Conservation (phyloP, 768 basidiomycete genomes). For the Baorangia bicolor region DNA sequence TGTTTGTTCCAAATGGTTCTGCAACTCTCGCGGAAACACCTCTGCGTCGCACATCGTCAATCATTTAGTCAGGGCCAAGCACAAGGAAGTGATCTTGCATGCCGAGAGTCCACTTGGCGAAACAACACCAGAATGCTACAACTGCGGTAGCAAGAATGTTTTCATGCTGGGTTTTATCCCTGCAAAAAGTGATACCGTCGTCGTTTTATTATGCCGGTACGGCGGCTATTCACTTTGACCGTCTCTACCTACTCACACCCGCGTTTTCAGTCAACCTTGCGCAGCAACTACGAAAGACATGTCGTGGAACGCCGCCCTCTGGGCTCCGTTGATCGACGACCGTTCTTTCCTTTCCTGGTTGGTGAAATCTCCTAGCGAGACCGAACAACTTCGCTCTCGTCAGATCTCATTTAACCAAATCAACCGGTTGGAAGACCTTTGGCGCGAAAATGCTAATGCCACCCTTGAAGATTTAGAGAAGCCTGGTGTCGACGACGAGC, state of each 20-base stretch:
- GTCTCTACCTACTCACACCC: background rate
- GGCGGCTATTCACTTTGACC: slow-evolving; percentile 33
- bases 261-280: slow-evolving; percentile 79
- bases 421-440: slow-evolving; percentile 94
- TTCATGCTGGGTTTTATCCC: slow-evolving; percentile 99
- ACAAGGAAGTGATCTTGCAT: slow-evolving; percentile 97
- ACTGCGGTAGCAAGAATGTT: slow-evolving; percentile 98
- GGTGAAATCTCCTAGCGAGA: slow-evolving; percentile 95
- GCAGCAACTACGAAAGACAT: slow-evolving; percentile 97
- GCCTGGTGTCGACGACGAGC: slow-evolving; percentile 96
- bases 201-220: slow-evolving; percentile 93
- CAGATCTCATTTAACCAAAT: slow-evolving; percentile 98
- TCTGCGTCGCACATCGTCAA: slow-evolving; percentile 99
- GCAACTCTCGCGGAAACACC: slow-evolving; percentile 97
- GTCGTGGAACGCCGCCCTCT: slow-evolving; percentile 96
- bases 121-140: slow-evolving; percentile 98
- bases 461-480: slow-evolving; percentile 97
- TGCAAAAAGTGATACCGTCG: slow-evolving; percentile 98
- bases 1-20: slow-evolving; percentile 94
- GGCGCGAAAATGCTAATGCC: slow-evolving; percentile 94
- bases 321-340: slow-evolving; percentile 99
- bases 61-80: slow-evolving; percentile 97
- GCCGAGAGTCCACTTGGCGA: slow-evolving; percentile 94
- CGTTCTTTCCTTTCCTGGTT: slow-evolving; percentile 99
- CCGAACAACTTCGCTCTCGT: slow-evolving; percentile 92